These are phyloP conservation scores for Cyberlindnera sargentensis DNA, from an alignment of 805 yeast species.

Conservation along the genomic window DNA sequence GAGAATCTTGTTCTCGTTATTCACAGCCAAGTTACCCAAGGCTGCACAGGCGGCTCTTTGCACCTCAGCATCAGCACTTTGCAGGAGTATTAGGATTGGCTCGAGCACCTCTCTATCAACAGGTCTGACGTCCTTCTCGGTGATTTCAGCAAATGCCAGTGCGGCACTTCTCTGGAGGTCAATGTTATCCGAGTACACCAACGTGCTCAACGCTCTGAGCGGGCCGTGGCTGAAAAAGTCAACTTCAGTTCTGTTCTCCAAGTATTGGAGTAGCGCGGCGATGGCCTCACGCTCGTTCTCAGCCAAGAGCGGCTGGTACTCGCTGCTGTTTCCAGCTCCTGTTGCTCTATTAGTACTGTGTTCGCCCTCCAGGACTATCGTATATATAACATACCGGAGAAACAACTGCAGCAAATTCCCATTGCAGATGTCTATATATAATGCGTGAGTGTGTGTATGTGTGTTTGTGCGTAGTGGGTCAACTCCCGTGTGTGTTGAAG, in stretches of 20 bases:
- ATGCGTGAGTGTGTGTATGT: neutral
- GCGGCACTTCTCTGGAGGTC: slow-evolving; percentile 97
- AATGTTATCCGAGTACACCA: slow-evolving; percentile 90
- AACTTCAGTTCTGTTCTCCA: slow-evolving; percentile 81
- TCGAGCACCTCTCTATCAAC: slow-evolving; percentile 89
- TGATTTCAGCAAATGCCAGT: slow-evolving; percentile 95
- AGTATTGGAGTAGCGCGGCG: slow-evolving; percentile 76
- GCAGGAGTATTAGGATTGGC: slow-evolving; percentile 83
- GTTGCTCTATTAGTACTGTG: slow-evolving; percentile 5
- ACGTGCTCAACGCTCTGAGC: slow-evolving; percentile 78
- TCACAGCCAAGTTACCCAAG: slow-evolving; percentile 94
- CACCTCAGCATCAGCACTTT: slow-evolving; percentile 85
- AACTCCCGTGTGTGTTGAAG: too few species aligned
- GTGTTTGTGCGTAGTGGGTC: neutral
- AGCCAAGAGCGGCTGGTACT: slow-evolving; percentile 77
- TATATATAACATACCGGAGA: slow-evolving; percentile 10
- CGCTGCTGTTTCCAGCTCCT: slow-evolving; percentile 13
- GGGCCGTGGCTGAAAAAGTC: slow-evolving; percentile 88
- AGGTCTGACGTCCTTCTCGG: slow-evolving; percentile 90
- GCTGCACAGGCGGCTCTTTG: slow-evolving; percentile 99
- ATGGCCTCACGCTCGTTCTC: slow-evolving; percentile 97
- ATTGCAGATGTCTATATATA: slow-evolving; percentile 3
- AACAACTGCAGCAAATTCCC: slow-evolving; percentile 21
- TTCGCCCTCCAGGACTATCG: neutral
- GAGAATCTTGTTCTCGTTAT: slow-evolving; percentile 85